Conservation (phyloP, 2,329 filamentous ascomycete genomes). For the Magnaporthiopsis rhizophila region DNA sequence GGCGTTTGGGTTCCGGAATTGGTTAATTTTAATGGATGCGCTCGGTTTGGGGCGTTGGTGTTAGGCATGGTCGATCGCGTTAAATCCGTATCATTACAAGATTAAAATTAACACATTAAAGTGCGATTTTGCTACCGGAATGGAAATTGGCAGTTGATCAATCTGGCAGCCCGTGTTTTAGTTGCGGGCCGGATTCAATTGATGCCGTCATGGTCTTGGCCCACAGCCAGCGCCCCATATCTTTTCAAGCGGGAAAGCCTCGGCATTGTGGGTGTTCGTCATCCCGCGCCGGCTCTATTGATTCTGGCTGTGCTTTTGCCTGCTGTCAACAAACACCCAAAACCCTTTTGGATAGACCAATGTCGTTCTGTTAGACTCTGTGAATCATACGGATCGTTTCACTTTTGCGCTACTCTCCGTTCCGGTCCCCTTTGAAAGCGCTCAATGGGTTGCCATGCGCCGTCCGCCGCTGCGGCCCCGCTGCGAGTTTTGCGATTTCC, state of each 20-base stretch:
- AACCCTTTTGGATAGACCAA: background rate
- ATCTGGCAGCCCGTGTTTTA: background rate
- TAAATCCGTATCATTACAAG: no score
- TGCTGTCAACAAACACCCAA: background rate
- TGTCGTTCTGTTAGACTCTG: background rate
- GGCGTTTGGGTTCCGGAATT: background rate
- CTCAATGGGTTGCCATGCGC: background rate
- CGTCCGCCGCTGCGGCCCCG: no score
- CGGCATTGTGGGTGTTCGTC: background rate
- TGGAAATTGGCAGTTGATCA: background rate
- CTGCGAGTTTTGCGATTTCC: conserved; percentile 2
- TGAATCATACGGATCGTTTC: background rate
- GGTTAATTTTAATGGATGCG: background rate
- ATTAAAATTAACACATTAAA: no score
- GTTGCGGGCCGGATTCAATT: background rate
- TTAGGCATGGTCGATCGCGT: background rate
- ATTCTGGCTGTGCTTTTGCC: background rate
- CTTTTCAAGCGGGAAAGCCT: background rate
- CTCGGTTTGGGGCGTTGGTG: background rate
- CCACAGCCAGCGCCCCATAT: background rate
- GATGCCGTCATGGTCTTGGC: background rate
- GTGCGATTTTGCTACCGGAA: no score
- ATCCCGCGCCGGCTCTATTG: background rate
- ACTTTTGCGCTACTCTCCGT: background rate
- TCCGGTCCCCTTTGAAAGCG: background rate